These are phyloP conservation scores for Leccinum disarticulatum DNA, from an alignment of 768 basidiomycete genomes.

Conservation along the genomic window DNA sequence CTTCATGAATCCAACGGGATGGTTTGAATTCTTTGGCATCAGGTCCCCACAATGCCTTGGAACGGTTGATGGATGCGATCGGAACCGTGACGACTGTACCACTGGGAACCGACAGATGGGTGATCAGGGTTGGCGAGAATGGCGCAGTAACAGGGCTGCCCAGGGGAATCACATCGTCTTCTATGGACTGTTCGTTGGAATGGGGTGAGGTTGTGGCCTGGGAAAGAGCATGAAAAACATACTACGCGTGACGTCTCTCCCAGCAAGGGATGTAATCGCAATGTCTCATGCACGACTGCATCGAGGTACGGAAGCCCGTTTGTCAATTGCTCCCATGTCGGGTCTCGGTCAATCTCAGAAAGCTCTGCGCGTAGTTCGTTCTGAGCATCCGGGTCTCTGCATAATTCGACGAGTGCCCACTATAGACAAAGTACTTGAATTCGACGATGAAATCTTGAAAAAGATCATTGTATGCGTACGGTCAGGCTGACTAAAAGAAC, in stretches of 20 bases:
- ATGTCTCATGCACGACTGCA: constrained; percentile 45
- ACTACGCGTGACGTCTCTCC: constrained; percentile 19
- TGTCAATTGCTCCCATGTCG: constrained; percentile 53
- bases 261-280: constrained; percentile 44
- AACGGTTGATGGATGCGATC: constrained; percentile 48
- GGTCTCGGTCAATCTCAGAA: constrained; percentile 42
- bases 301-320: constrained; percentile 55
- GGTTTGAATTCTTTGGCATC: constrained; percentile 60
- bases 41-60: constrained; percentile 57
- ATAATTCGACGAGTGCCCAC: constrained; percentile 60
- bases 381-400: constrained; percentile 44
- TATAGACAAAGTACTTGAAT: not conserved
- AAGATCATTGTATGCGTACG: constrained; percentile 4
- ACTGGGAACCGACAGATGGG: constrained; percentile 43
- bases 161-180: constrained; percentile 61
- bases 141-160: constrained; percentile 41
- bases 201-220: not conserved
- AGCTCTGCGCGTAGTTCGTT: constrained; percentile 50
- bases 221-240: not conserved
- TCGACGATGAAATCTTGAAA: not conserved
- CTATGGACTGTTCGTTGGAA: constrained; percentile 37
- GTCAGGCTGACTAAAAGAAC: constrained; percentile 25
- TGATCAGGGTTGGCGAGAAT: constrained; percentile 36
- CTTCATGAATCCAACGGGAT: constrained; percentile 54
- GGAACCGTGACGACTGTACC: constrained; percentile 48